Evolutionary conservation across 805 yeast genomes (phyloP).

Genomic region (Priceomyces medius): DNA sequence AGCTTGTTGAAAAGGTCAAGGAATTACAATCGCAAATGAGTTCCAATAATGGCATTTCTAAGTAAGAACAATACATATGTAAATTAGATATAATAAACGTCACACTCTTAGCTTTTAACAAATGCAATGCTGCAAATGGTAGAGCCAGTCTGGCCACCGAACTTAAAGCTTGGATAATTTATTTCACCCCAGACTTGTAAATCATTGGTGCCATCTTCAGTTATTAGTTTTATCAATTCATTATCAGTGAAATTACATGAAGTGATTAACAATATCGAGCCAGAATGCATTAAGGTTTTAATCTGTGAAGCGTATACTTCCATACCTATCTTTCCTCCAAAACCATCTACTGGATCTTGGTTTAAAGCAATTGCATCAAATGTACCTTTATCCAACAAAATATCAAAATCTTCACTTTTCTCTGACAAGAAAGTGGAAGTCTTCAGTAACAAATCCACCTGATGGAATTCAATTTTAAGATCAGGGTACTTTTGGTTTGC

Average conservation of each 20-base stretch:
- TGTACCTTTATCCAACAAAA: constrained; percentile 92
- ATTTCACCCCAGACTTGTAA: constrained; percentile 64
- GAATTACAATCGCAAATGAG: constrained; percentile 22
- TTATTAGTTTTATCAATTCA: constrained; percentile 61
- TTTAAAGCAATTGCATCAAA: constrained; percentile 94
- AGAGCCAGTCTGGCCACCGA: constrained; percentile 87
- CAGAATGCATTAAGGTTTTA: constrained; percentile 50
- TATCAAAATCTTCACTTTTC: constrained; percentile 52
- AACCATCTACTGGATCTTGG: constrained; percentile 45
- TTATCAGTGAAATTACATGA: constrained; percentile 90
- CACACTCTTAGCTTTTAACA: constrained; percentile 28
- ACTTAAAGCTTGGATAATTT: constrained; percentile 77
- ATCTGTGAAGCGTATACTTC: constrained; percentile 66
- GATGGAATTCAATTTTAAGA: constrained; percentile 51
- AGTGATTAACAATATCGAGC: constrained; percentile 71
- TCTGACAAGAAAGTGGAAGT: constrained; percentile 35
- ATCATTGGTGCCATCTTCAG: constrained; percentile 39
- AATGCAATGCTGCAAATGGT: constrained; percentile 88
- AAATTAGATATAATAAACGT: constrained; percentile 3
- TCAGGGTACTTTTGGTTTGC: constrained; percentile 40
- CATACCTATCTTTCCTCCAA: constrained; percentile 46
- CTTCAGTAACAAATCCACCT: constrained; percentile 63
- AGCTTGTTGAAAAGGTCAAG: constrained; percentile 52
- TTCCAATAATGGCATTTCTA: neutral
- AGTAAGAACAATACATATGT: neutral